A percentile compares a stretch with the other conserved stretches of the same genome.
These are phyloP conservation scores for Carex cristatella DNA, from an alignment of 176 grass and related monocot genomes.

Conservation along the genomic window DNA sequence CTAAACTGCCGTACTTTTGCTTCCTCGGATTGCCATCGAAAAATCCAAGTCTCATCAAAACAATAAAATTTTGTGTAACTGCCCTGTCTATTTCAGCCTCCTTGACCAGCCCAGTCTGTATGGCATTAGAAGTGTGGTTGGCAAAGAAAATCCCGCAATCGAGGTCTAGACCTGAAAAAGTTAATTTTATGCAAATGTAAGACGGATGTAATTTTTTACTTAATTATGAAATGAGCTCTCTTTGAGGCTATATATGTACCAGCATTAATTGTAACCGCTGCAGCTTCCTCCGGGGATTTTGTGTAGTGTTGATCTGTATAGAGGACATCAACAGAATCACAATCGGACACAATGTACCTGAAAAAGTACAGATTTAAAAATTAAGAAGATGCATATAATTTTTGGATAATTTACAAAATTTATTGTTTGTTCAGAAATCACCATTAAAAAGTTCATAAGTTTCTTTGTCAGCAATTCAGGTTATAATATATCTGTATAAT, in stretches of 20 bases:
- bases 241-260: constrained; percentile 23
- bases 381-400: not conserved
- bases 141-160: constrained; percentile 69
- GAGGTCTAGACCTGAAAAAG: constrained; percentile 61
- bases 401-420: not conserved
- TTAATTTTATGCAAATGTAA: not conserved
- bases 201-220: not conserved
- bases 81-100: constrained; percentile 66
- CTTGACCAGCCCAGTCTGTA: constrained; percentile 49
- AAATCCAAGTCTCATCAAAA: constrained; percentile 69
- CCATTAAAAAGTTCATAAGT: not conserved
- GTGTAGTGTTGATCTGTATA: constrained; percentile 75
- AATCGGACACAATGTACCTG: constrained; percentile 89
- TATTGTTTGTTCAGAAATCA: not conserved
- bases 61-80: constrained; percentile 64
- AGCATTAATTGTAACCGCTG: constrained; percentile 63
- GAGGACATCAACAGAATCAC: constrained; percentile 75
- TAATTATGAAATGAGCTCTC: not conserved
- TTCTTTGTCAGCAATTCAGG: not conserved
- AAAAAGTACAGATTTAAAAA: not conserved
- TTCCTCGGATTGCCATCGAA: constrained; percentile 70
- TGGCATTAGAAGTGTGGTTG: constrained; percentile 48
- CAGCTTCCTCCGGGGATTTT: constrained; percentile 64
- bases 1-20: constrained; percentile 47
- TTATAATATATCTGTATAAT: no score